Evolutionary conservation across 2,329 filamentous ascomycete species (phyloP).

Genomic region (Colletotrichum sp.): DNA sequence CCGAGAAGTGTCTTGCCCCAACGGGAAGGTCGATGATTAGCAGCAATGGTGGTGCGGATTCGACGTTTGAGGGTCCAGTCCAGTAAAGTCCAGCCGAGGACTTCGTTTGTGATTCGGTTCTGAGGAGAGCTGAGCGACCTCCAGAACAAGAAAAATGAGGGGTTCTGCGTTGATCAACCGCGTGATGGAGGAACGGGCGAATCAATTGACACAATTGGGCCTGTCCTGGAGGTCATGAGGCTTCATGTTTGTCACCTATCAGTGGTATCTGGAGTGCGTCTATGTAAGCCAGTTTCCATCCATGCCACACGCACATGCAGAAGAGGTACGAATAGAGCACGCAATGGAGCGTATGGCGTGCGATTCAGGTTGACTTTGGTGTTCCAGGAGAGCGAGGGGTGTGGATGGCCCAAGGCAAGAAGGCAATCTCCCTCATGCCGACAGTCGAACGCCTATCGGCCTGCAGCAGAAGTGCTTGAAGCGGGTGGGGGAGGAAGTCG

Average conservation of each 20-base stretch:
- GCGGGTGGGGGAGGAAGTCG: neutral
- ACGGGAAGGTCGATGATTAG: constrained; percentile 7
- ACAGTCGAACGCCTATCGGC: neutral
- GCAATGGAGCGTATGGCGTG: neutral
- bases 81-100: neutral
- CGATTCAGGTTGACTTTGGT: neutral
- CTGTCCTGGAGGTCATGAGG: constrained; percentile 4
- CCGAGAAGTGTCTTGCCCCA: neutral
- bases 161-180: neutral
- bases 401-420: neutral
- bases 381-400: neutral
- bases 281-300: neutral
- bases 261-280: neutral
- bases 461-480: neutral
- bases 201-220: neutral
- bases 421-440: neutral
- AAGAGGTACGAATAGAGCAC: neutral
- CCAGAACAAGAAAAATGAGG: neutral
- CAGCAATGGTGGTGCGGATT: neutral
- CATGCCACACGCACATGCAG: neutral
- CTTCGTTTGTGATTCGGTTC: neutral
- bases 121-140: neutral
- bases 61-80: neutral
- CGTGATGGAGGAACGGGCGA: neutral
- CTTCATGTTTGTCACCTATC: neutral